Conservation (phyloP, 148 eudicot genomes). For the Persicaria maculosa region DNA sequence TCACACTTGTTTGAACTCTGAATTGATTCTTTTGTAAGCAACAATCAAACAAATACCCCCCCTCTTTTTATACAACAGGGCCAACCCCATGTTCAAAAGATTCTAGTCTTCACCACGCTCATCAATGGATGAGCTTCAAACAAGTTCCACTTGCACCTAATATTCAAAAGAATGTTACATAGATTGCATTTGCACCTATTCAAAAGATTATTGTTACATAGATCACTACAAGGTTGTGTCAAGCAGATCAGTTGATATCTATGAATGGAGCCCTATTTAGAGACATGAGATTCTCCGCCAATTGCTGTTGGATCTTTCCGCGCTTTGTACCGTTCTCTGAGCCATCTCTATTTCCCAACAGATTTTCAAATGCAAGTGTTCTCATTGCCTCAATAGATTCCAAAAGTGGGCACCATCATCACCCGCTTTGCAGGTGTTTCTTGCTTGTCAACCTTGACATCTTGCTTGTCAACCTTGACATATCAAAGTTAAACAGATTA, state of each 20-base stretch:
- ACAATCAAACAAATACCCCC: too few species aligned
- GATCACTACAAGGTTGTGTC: neutral
- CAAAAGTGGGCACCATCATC: conserved; percentile 53
- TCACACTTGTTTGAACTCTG: too few species aligned
- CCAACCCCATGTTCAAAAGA: neutral
- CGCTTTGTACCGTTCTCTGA: conserved; percentile 22
- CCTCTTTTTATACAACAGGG: too few species aligned
- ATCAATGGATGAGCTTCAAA: conserved; percentile 1
- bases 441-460: too few species aligned
- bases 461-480: conserved; percentile 57
- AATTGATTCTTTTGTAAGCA: too few species aligned
- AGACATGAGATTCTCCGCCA: conserved; percentile 14
- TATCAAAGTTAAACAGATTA: conserved; percentile 11
- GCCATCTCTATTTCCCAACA: conserved; percentile 10
- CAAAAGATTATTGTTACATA: neutral
- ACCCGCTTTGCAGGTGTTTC: conserved; percentile 28
- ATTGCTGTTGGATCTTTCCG: conserved; percentile 30
- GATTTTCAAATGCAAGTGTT: conserved; percentile 23
- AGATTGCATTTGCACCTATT: neutral
- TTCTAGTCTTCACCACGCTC: neutral
- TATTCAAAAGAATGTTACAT: neutral
- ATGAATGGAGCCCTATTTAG: conserved; percentile 60
- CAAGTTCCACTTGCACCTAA: neutral
- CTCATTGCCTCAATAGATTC: conserved; percentile 70
- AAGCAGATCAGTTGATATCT: conserved; percentile 35